phyloP scores from a whole-genome alignment of 2,329 filamentous ascomycete species.

The Sphaerulina vaccinii region DNA sequence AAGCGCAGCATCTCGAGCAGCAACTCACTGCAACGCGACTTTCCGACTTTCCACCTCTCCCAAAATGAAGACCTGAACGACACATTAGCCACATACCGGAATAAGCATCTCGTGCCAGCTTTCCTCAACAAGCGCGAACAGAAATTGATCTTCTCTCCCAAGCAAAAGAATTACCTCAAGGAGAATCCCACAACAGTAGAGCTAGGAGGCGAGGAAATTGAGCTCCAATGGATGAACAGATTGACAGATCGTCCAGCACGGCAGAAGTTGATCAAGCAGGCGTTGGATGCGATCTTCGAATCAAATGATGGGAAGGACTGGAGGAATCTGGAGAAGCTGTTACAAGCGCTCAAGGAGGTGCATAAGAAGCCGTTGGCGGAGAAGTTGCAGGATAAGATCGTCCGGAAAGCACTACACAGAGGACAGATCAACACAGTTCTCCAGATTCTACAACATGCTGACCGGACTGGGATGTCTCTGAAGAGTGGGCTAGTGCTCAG shows the following conservation, averaged over 20 bases:
- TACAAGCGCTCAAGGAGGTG: conserved; percentile 34
- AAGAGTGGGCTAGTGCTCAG: conserved; percentile 34
- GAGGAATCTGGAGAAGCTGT: conserved; percentile 37
- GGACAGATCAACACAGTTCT: conserved; percentile 36
- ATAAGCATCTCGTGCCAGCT: conserved; percentile 46
- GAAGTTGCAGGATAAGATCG: conserved; percentile 35
- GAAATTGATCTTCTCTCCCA: conserved; percentile 44
- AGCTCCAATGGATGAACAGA: conserved; percentile 37
- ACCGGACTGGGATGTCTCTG: conserved; percentile 38
- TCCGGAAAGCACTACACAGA: conserved; percentile 33
- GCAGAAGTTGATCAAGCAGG: conserved; percentile 30
- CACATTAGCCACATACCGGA: conserved; percentile 43
- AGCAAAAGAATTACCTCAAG: conserved; percentile 43
- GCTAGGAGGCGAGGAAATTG: conserved; percentile 43
- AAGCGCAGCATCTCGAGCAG: conserved; percentile 32
- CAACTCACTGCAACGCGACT: conserved; percentile 18
- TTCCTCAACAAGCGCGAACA: conserved; percentile 44
- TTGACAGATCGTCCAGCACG: conserved; percentile 34
- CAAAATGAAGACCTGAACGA: conserved; percentile 43
- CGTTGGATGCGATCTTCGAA: conserved; percentile 34
- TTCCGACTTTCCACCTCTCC: conserved; percentile 45
- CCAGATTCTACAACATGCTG: conserved; percentile 34
- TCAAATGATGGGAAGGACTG: conserved; percentile 27
- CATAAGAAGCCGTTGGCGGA: conserved; percentile 22
- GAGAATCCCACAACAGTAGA: conserved; percentile 45